Base-by-base conservation (phyloP, 495 filamentous ascomycete species). In the Penicillium paradoxum region DNA sequence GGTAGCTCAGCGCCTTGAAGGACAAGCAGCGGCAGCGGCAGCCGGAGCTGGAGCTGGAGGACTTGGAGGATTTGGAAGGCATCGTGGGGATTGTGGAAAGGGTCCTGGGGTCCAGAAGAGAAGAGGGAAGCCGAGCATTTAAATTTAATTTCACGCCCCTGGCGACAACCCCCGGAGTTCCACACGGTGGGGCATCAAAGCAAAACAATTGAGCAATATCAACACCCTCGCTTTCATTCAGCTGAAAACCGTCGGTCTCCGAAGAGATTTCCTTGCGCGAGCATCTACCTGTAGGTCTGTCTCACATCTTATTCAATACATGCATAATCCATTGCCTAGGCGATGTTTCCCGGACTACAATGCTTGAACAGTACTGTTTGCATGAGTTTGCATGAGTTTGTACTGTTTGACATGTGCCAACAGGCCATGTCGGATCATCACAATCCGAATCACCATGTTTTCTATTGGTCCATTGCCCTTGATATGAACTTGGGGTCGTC, bases 1-100 rank as follows among this genome's bases (percentile, higher is more conserved):
- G 58, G 63, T 82, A 59, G 59, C 75, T 82, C 60, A 87, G 70
- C 36, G 45, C 60, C 43, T 65, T 67, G 55, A 71, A 22, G 29
- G 63, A 57, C 43, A 57, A 64, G 57, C 60, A 64, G 51, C 63
- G 36, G 38, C 63, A 64, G 55, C 63, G 38, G 36, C 53, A 48
- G 45, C 57, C 49, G 41, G 55, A 22, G 51, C 63, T 57, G 57
- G 55, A 22, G 51, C 63, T 57, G 57, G 42, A 51, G 51, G 51
- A 53, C 33, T 36, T 54, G 44, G 63, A 57, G 47, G 63, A 62
- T 49, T 66, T 64, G 38, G 63, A 66, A 30, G 63, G 58, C 63
- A 66, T 66, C 22, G 46, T 58, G 54, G 21, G 27, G 14, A 29
- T 15, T 41, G 22, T 49, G 14, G 32, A 29, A 27, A 47, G 36